phyloP scores from a whole-genome alignment of 257 asterid species.

The Penstemon newberryi region DNA sequence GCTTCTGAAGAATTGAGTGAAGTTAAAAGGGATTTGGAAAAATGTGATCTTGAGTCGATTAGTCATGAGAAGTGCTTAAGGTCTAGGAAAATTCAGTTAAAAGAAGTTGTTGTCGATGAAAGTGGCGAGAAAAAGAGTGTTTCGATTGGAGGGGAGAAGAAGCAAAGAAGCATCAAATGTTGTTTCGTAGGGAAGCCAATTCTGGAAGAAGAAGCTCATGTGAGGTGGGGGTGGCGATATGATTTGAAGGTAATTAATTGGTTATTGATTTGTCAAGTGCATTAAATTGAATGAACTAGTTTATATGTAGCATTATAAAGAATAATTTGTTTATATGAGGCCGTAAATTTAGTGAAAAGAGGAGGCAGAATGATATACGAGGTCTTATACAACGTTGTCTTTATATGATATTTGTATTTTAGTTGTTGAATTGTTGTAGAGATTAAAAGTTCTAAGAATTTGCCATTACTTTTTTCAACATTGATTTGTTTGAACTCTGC shows the following conservation, averaged over 20 bases:
- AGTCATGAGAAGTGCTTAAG: constrained; percentile 44
- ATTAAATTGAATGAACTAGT: not conserved
- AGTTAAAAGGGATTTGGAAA: constrained; percentile 14
- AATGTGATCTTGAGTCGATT: constrained; percentile 28
- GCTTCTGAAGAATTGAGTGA: constrained; percentile 16
- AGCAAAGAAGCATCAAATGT: constrained; percentile 27
- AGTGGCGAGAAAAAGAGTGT: constrained; percentile 16
- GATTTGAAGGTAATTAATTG: constrained; percentile 64
- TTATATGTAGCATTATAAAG: not conserved
- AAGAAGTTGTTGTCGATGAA: constrained; percentile 20
- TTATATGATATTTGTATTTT: not conserved
- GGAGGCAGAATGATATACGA: not conserved
- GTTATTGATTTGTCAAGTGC: not conserved
- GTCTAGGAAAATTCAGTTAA: constrained; percentile 40
- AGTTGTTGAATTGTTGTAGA: constrained; percentile 3
- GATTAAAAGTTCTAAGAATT: constrained; percentile 3
- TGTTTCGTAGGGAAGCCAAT: constrained; percentile 71
- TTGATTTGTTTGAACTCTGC: constrained; percentile 38
- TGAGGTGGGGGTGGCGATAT: constrained; percentile 87
- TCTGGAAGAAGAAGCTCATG: constrained; percentile 65
- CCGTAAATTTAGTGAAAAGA: too few relatives aligned
- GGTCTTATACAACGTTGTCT: not conserved
- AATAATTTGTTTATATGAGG: not conserved
- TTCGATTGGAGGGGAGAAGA: constrained; percentile 22
- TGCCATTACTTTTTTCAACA: constrained; percentile 23